Percentiles rank a stretch among this genome's conserved stretches.
phyloP scores from a whole-genome alignment of 2,329 filamentous ascomycete species.

The Penicillium palitans region DNA sequence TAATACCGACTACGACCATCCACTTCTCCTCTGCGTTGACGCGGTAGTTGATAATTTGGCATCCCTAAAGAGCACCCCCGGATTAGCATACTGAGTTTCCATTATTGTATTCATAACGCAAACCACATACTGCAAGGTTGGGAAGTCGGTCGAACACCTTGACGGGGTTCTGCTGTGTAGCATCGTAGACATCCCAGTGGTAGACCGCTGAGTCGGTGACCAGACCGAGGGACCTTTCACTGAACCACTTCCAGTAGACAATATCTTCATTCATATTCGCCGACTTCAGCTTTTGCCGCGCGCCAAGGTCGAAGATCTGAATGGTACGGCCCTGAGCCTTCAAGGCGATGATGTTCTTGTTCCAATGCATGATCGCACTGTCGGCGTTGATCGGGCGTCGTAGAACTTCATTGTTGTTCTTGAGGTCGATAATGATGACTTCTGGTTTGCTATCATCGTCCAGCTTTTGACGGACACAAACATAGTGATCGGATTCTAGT shows the following conservation, averaged over 20 bases:
- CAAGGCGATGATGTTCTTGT: constrained; percentile 90
- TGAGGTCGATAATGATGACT: constrained; percentile 96
- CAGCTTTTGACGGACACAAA: constrained; percentile 95
- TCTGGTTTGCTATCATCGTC: constrained; percentile 80
- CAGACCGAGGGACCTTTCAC: constrained; percentile 79
- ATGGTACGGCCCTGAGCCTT: constrained; percentile 92
- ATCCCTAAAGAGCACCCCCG: constrained; percentile 60
- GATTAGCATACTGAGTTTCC: constrained; percentile 8
- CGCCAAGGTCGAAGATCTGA: constrained; percentile 93
- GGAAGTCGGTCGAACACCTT: constrained; percentile 95
- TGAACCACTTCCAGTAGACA: constrained; percentile 99
- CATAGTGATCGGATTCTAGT: constrained; percentile 94
- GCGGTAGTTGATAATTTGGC: constrained; percentile 99
- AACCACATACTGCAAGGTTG: constrained; percentile 72
- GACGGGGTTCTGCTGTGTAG: constrained; percentile 72
- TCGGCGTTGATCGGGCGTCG: constrained; percentile 96
- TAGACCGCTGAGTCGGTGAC: constrained; percentile 90
- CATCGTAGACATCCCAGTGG: constrained; percentile 96
- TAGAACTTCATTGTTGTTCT: constrained; percentile 94
- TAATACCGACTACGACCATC: constrained; percentile 97
- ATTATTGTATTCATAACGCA: neutral
- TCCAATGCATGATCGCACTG: constrained; percentile 99
- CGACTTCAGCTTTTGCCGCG: constrained; percentile 95
- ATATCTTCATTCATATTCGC: constrained; percentile 96
- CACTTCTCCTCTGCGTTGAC: constrained; percentile 94